A percentile compares a stretch with the other conserved stretches of the same genome.
phyloP scores from a whole-genome alignment of 2,329 filamentous ascomycete genomes.

The Thelonectria olida region DNA sequence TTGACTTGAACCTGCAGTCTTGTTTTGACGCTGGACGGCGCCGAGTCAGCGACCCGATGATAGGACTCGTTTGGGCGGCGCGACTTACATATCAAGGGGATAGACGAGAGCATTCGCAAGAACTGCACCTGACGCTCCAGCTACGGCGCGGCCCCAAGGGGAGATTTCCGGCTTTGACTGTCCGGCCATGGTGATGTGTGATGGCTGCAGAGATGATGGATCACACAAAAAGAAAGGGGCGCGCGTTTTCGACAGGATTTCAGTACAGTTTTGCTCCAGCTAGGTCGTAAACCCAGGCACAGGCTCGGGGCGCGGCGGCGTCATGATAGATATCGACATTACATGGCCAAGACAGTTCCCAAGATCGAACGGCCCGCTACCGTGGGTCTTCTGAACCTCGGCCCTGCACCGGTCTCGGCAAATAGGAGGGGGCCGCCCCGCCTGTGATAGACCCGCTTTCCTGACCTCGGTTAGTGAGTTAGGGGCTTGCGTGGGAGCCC shows the following conservation, averaged over 20 bases:
- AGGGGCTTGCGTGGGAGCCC: constrained; percentile 12
- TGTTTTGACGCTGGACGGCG: constrained; percentile 81
- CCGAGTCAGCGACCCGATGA: not conserved
- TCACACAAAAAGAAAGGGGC: not conserved
- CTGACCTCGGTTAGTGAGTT: constrained; percentile 40
- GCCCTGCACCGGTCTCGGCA: constrained; percentile 39
- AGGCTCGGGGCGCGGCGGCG: constrained; percentile 16
- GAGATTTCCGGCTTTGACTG: constrained; percentile 78
- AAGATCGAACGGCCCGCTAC: constrained; percentile 31
- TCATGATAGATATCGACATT: constrained; percentile 30
- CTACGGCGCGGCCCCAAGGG: constrained; percentile 92
- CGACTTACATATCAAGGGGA: constrained; percentile 89
- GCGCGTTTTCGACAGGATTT: not conserved
- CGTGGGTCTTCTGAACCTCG: constrained; percentile 33
- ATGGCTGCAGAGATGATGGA: not conserved
- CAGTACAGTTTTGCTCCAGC: constrained; percentile 13
- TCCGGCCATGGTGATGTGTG: constrained; percentile 55
- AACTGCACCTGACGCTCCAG: constrained; percentile 91
- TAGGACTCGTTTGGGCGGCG: not conserved
- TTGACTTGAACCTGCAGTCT: constrained; percentile 89
- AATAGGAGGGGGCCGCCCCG: constrained; percentile 31
- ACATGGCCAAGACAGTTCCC: not conserved
- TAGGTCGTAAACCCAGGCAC: constrained; percentile 24
- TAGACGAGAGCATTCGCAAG: constrained; percentile 96
- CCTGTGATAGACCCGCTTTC: constrained; percentile 34